Conservation (phyloP, 768 basidiomycete genomes). For the Hygrocybe coccinea region DNA sequence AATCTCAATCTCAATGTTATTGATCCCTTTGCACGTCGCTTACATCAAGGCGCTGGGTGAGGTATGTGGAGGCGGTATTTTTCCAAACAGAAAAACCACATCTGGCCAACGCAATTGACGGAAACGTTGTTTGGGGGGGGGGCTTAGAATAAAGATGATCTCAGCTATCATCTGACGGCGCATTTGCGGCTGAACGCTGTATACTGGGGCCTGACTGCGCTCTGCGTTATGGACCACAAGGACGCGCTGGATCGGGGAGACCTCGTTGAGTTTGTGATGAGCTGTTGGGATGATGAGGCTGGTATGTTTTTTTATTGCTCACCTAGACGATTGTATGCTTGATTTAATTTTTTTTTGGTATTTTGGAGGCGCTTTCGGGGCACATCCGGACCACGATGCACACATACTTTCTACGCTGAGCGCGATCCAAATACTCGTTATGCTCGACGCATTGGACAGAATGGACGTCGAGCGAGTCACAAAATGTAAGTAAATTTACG, state of each 20-base stretch:
- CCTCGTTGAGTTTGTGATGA: conserved; percentile 85
- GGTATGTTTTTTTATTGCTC: conserved; percentile 45
- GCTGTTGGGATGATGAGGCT: conserved; percentile 91
- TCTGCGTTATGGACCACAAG: conserved; percentile 71
- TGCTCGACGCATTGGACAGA: conserved; percentile 72
- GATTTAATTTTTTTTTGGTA: too few relatives aligned
- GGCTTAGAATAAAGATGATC: conserved; percentile 68
- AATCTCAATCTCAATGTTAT: conserved; percentile 13
- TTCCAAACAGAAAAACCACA: not conserved
- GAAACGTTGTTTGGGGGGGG: not conserved
- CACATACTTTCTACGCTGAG: conserved; percentile 84
- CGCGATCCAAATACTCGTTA: conserved; percentile 87
- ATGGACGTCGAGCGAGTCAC: conserved; percentile 67
- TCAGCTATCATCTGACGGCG: conserved; percentile 84
- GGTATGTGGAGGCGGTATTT: conserved; percentile 43
- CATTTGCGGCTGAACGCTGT: conserved; percentile 94
- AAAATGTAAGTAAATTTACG: conserved; percentile 71
- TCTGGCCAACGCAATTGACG: not conserved
- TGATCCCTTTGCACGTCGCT: conserved; percentile 58
- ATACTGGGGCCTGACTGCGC: conserved; percentile 92
- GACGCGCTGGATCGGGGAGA: conserved; percentile 80
- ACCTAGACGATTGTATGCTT: too few relatives aligned
- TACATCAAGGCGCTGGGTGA: conserved; percentile 76
- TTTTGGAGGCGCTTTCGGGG: conserved; percentile 79
- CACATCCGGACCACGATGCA: conserved; percentile 90